These are phyloP conservation scores for Euphorbia neoarborescens DNA, from an alignment of 441 rosid genomes.

Conservation along the genomic window DNA sequence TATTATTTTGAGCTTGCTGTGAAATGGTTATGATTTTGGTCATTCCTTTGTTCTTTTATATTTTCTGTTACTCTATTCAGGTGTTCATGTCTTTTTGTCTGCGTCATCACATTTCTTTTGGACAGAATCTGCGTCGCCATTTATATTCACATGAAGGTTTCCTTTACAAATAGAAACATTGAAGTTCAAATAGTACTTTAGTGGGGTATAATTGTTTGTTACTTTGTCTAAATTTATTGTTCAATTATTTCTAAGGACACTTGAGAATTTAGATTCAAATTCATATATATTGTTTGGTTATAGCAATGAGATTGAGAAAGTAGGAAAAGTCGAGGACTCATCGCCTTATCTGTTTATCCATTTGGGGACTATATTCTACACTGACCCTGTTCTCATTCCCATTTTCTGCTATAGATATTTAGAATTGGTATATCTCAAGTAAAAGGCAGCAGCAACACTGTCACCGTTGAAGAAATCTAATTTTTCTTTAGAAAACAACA, in stretches of 20 bases:
- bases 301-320: not conserved
- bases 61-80: not conserved
- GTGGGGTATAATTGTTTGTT: not conserved
- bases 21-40: not conserved
- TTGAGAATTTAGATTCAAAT: not conserved
- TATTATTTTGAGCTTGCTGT: not conserved
- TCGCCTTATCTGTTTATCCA: not conserved
- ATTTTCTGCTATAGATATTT: not conserved
- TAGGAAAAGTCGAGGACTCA: not conserved
- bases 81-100: not conserved
- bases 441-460: not conserved
- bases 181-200: not conserved
- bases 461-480: not conserved
- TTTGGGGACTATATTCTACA: not conserved
- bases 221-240: not conserved
- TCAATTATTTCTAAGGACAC: not conserved
- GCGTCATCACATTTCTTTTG: slow-evolving; percentile 6
- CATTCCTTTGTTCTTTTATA: not conserved
- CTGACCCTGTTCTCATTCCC: not conserved
- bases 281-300: not conserved
- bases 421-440: not conserved
- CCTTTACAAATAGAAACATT: not conserved
- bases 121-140: not conserved
- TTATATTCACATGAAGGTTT: not conserved
- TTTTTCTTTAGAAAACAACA: not conserved